These are phyloP conservation scores for Rhizophagus clarus DNA, from an alignment of 192 early-diverging fungal species.

Conservation along the genomic window DNA sequence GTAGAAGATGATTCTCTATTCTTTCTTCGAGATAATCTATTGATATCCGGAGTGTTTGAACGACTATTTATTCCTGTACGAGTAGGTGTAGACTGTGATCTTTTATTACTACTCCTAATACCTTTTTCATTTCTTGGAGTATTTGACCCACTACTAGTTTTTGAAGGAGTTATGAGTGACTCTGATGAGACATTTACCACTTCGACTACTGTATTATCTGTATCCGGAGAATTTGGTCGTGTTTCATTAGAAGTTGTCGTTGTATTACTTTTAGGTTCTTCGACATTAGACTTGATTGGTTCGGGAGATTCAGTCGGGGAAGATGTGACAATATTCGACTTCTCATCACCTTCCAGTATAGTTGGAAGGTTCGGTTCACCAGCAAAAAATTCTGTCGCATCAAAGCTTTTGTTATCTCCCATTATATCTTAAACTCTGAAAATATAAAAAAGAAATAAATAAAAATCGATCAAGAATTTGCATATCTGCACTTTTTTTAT, in stretches of 20 bases:
- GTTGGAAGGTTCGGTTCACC: not conserved
- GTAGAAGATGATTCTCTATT: not conserved
- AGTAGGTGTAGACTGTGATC: not conserved
- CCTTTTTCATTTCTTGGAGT: conserved; percentile 7
- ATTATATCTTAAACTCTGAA: not conserved
- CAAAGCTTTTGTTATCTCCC: not conserved
- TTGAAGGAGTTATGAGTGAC: not conserved
- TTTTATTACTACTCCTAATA: not conserved
- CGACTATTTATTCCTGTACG: not conserved
- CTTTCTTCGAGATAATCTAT: not conserved
- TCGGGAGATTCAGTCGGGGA: not conserved
- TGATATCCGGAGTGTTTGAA: not conserved
- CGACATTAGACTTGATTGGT: not conserved
- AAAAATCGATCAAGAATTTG: no score
- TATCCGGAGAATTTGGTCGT: conserved; percentile 6
- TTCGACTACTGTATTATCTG: conserved; percentile 1
- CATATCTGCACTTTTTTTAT: no score
- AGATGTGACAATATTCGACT: not conserved
- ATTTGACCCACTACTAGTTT: conserved; percentile 4
- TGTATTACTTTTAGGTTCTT: not conserved
- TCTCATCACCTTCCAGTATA: not conserved
- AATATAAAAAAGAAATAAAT: not conserved
- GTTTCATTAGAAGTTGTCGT: not conserved
- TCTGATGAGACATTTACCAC: not conserved
- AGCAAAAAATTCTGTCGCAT: no score